Evolutionary conservation across 1,284 basidiomycete species (phyloP).

Genomic region (Schizophyllum amplum): DNA sequence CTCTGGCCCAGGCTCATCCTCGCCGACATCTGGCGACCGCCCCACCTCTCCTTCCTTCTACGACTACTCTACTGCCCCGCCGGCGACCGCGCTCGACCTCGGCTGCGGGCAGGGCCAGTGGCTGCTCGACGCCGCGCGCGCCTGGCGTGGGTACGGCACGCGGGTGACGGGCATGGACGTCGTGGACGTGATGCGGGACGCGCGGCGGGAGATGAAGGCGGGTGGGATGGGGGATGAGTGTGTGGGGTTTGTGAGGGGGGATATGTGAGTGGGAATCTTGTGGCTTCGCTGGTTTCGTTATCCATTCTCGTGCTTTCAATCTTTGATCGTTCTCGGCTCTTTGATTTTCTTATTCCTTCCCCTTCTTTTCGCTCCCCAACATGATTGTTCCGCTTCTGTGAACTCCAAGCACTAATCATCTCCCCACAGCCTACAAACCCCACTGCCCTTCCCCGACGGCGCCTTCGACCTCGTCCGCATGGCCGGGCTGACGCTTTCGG

Average conservation of each 20-base stretch:
- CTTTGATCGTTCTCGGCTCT: no score
- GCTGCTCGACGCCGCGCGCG: constrained; percentile 48
- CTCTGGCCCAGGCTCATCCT: no score
- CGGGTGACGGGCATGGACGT: constrained; percentile 59
- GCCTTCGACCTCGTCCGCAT: constrained; percentile 66
- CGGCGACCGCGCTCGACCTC: constrained; percentile 52
- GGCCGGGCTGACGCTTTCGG: constrained; percentile 51
- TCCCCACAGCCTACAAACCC: constrained; percentile 38
- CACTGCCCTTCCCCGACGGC: constrained; percentile 49
- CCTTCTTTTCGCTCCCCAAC: no score
- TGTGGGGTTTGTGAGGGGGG: constrained; percentile 44
- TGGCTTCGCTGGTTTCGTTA: no score
- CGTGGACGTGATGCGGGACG: constrained; percentile 28
- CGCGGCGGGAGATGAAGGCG: constrained; percentile 26
- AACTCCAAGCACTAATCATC: neutral
- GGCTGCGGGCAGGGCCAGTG: constrained; percentile 66
- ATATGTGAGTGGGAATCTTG: constrained; percentile 48
- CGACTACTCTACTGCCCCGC: constrained; percentile 41
- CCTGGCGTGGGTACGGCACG: constrained; percentile 44
- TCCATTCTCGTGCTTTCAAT: no score
- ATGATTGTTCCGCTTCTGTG: constrained; percentile 2
- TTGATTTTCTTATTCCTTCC: no score
- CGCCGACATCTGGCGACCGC: no score
- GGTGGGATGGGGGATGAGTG: constrained; percentile 56
- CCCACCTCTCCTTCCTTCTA: constrained; percentile 51